Percentiles rank a stretch among this genome's conserved stretches.
phyloP scores from a whole-genome alignment of 2,329 filamentous ascomycete genomes.

The Colletotrichum cuscutae region DNA sequence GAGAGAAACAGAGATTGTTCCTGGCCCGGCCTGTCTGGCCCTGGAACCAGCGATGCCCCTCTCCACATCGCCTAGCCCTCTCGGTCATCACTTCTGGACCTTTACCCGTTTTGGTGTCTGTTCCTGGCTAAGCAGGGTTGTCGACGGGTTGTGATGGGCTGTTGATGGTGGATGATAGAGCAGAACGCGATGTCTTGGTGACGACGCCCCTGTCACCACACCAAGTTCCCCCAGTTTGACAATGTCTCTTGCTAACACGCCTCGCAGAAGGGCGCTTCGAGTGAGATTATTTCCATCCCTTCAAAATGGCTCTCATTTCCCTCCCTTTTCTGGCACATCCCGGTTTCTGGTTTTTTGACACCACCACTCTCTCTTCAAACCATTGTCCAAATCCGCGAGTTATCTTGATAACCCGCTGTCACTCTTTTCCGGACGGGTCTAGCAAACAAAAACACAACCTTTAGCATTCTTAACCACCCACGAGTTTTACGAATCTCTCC shows the following conservation, averaged over 20 bases:
- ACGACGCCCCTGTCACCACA: conserved; percentile 18
- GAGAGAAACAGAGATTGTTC: conserved; percentile 2
- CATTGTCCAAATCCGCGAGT: conserved; percentile 34
- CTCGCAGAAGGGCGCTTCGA: conserved; percentile 6
- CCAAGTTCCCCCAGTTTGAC: neutral
- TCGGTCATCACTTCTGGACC: conserved; percentile 28
- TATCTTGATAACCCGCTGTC: conserved; percentile 32
- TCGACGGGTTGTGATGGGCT: conserved; percentile 3
- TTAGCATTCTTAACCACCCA: conserved; percentile 16
- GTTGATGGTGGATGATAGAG: conserved; percentile 17
- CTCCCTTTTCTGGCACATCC: conserved; percentile 14
- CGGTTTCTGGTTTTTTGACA: neutral
- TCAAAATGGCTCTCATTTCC: conserved; percentile 32
- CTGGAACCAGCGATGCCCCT: conserved; percentile 11
- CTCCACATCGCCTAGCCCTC: conserved; percentile 17
- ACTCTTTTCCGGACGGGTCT: conserved; percentile 36
- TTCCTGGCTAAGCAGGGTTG: conserved; percentile 32
- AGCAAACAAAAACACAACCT: neutral
- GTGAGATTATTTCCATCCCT: conserved; percentile 28
- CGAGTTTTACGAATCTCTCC: conserved; percentile 16
- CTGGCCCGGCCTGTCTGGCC: conserved; percentile 6
- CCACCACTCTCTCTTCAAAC: conserved; percentile 20
- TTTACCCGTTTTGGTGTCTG: conserved; percentile 25
- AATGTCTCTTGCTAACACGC: conserved; percentile 27
- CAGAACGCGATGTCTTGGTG: conserved; percentile 1